Conservation (phyloP, 305 asterid species). For the Ilex paraguariensis region DNA sequence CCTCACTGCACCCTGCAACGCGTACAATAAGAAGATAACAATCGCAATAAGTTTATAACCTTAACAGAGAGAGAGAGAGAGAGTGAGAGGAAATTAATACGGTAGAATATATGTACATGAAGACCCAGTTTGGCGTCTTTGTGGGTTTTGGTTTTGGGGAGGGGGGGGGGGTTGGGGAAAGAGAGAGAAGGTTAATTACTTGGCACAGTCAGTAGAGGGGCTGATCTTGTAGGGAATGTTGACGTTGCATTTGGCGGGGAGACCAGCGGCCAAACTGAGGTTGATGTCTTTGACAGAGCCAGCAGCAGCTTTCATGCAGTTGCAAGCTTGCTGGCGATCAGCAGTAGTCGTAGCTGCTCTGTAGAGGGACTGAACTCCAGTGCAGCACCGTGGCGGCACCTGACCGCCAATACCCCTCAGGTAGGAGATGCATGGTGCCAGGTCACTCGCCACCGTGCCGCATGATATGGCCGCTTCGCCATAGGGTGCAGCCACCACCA, state of each 20-base stretch:
- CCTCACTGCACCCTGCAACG: too few relatives aligned
- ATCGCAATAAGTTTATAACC: too few relatives aligned
- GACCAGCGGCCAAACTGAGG: constrained; percentile 25
- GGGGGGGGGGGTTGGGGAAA: too few relatives aligned
- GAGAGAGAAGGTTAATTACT: neutral
- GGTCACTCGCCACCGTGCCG: neutral
- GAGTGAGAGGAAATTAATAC: too few relatives aligned
- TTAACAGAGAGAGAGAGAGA: too few relatives aligned
- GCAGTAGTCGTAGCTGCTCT: constrained; percentile 30
- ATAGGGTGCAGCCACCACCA: constrained; percentile 7
- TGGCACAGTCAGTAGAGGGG: constrained; percentile 37
- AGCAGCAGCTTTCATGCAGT: constrained; percentile 18
- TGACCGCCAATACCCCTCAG: neutral
- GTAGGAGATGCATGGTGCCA: constrained; percentile 12
- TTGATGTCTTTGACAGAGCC: neutral
- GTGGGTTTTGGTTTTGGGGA: too few relatives aligned
- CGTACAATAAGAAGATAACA: too few relatives aligned
- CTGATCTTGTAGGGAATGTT: constrained; percentile 37
- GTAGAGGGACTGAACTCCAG: constrained; percentile 16
- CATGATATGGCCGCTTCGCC: neutral
- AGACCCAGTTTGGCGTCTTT: too few relatives aligned
- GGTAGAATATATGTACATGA: too few relatives aligned
- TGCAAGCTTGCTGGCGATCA: constrained; percentile 31
- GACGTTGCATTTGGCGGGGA: constrained; percentile 31
- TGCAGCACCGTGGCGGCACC: too few relatives aligned